Evolutionary conservation across 192 early-diverging fungal species (phyloP).

Genomic region (Coemansia erecta): DNA sequence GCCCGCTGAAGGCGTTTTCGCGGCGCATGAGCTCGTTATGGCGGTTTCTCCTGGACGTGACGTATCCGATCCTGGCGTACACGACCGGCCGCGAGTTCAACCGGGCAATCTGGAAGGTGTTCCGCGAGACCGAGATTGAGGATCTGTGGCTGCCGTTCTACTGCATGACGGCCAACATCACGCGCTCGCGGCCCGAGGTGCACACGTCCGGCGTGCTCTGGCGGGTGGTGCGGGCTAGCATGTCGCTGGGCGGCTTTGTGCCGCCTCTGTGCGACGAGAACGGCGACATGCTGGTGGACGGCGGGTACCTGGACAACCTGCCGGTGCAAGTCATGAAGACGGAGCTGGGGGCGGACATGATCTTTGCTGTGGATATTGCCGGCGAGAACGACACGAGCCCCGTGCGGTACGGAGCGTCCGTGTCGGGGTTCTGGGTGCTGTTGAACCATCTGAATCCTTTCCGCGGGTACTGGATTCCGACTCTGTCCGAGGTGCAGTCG

Average conservation of each 20-base stretch:
- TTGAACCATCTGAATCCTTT: constrained; percentile 83
- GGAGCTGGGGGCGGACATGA: constrained; percentile 77
- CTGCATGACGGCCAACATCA: constrained; percentile 95
- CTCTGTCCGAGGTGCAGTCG: constrained; percentile 91
- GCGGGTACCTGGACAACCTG: constrained; percentile 97
- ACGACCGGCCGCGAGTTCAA: constrained; percentile 96
- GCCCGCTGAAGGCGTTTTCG: constrained; percentile 81
- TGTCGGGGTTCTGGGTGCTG: constrained; percentile 92
- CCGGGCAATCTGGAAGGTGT: constrained; percentile 92
- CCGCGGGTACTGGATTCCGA: constrained; percentile 69
- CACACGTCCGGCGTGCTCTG: constrained; percentile 93
- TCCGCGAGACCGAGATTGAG: constrained; percentile 90
- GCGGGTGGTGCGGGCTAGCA: constrained; percentile 96
- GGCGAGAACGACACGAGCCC: constrained; percentile 90
- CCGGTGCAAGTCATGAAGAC: constrained; percentile 82
- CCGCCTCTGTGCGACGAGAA: constrained; percentile 92
- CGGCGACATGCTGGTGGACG: constrained; percentile 96
- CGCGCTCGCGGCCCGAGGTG: constrained; percentile 88
- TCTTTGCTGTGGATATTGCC: constrained; percentile 95
- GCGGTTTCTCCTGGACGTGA: constrained; percentile 89
- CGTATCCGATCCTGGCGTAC: constrained; percentile 90
- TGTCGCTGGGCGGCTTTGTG: constrained; percentile 94
- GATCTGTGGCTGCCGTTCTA: constrained; percentile 98
- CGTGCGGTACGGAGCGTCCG: constrained; percentile 83
- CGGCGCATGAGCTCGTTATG: constrained; percentile 77